phyloP scores from a whole-genome alignment of 345 rosid genomes.

The Salix viminalis region DNA sequence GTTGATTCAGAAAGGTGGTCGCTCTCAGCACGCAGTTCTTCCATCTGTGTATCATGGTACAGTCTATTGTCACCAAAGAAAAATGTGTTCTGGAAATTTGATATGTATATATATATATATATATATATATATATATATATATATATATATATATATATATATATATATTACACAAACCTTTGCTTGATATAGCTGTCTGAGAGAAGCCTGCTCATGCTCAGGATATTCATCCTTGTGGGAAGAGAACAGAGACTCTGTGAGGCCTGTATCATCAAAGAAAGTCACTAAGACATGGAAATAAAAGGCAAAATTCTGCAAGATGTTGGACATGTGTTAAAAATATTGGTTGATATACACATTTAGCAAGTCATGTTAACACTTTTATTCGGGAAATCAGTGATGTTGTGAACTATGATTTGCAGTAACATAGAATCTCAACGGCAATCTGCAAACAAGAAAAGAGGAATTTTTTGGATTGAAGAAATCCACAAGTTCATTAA shows the following conservation, averaged over 20 bases:
- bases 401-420: neutral
- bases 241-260: conserved; percentile 88
- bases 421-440: neutral
- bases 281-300: neutral
- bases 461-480: neutral
- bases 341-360: neutral
- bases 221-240: conserved; percentile 94
- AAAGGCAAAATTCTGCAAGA: neutral
- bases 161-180: conserved; percentile 45
- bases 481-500: neutral
- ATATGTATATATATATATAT: neutral
- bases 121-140: neutral
- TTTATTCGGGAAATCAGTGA: neutral
- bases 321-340: neutral
- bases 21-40: conserved; percentile 82
- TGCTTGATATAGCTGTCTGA: conserved; percentile 77
- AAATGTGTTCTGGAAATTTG: neutral
- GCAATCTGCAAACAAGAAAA: neutral
- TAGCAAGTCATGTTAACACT: neutral
- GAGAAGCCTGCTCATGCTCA: conserved; percentile 91
- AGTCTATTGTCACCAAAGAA: neutral
- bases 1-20: conserved; percentile 68
- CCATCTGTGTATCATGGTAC: conserved; percentile 56
- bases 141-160: neutral
- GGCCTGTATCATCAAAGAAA: conserved; percentile 47